Evolutionary conservation across 306 rosid species (phyloP), one percentile per base, ranked within the genome.

Genomic region (Quercus bicolor): DNA sequence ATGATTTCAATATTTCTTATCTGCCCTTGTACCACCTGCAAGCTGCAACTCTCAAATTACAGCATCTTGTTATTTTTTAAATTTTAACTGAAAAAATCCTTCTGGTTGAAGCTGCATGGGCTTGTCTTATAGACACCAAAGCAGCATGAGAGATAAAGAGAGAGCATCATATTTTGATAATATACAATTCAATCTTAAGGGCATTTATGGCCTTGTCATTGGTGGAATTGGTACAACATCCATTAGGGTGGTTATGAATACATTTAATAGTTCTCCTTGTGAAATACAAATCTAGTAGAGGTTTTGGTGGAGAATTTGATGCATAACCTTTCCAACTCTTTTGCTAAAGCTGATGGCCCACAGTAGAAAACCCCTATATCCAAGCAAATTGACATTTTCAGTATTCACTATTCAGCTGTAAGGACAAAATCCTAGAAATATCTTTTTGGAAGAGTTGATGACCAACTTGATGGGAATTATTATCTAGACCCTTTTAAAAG

Each of bases 261-360:
- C 8, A 56, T 70, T 70, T 84, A 94, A 64, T 87, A 90, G 77
- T 85, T 86, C 74, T 94, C 98, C 86, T 89, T 89, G 81, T 92
- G 93, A 82, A 88, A 89, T 80, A 88, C 93, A 85, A 94, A 94
- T 89, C 94, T 88, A 16, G 92, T 88, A 23, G 93, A 83, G 80
- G 93, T 90, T 86, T 88, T 89, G 88, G 89, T 85, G 78, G 98
- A 94, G 86, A 89, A 85, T 77, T 87, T 86, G 93, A 91, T 94
- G 85, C 96, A 92, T 33, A 88, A 65, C 29, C 70, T 74, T 88
- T 88, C 84, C 83, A 90, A 75, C 43, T 90, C 94, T 77, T 83
- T 79, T 76, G 91, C 94, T 31, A 84, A 85, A 54, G 85, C 84
- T 33, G 96, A 85, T 74, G 98, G 86, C 14, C 98, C 97, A 74